Base-by-base conservation (phyloP, 2,329 filamentous ascomycete species). In the Botryotinia globosa region DNA sequence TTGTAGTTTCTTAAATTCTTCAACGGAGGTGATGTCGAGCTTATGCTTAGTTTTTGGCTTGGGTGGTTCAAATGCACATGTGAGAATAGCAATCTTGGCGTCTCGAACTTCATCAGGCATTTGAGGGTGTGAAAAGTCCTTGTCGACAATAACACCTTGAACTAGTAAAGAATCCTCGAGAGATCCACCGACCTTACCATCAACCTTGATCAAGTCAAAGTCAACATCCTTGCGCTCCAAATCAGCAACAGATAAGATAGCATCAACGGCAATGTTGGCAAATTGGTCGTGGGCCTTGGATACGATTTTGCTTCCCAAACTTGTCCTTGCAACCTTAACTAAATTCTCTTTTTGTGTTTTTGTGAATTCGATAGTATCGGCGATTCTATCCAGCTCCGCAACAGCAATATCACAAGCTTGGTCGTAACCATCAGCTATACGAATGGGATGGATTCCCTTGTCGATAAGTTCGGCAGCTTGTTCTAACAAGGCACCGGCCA, bases 11-110 rank as follows among this genome's bases (percentile, higher is more conserved):
- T 97, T 98, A 87, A 97, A 99, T 85, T 99, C 96, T 78, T 98
- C 95, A 12, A 99, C 95, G 59, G 91, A 93, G 72, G 94, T 96
- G 81, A 99, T 99, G 81, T 99, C 96, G 75, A 99, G 89, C 87
- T 98, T 97, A 85, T 99, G 96, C 89, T 99, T 99, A 65, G 96
- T 99, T 89, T 99, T 99, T 78, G 96, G 96, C 88, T 99, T 99
- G 68, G 96, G 96, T 45, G 96, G 96, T 85, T 99, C 96, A 81
- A 99, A 99, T 6, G 96, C 94, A 83, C 96, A 99, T 69, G 96
- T 99, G 74, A 99, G 86, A 80, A 99, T 99, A 78, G 96, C 96
- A 80, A 99, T 90, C 87, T 98, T 98, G 81, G 96, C 97, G 83
- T 99, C 94, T 79, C 87, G 89, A 76, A 99, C 95, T 84, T 98